phyloP scores from a whole-genome alignment of 208 protist genomes.

The Acanthamoeba lenticulata region DNA sequence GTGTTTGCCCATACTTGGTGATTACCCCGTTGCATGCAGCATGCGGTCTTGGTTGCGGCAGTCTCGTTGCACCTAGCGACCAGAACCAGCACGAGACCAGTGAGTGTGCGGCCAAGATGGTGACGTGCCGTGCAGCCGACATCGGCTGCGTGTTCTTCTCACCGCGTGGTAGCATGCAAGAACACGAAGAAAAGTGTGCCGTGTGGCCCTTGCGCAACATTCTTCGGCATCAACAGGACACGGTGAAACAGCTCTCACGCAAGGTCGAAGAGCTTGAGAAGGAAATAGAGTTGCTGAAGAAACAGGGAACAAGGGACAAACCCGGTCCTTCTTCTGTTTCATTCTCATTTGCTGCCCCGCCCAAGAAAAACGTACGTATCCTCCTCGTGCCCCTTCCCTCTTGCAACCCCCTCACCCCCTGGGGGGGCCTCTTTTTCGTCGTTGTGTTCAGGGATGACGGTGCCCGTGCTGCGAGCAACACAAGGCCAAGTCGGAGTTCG shows the following conservation, averaged over 20 bases:
- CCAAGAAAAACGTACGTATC: too few relatives aligned
- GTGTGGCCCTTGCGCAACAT: neutral
- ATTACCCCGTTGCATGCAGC: neutral
- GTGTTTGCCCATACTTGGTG: neutral
- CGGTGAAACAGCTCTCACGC: neutral
- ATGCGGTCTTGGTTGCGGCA: neutral
- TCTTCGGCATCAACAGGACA: neutral
- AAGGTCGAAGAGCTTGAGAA: too few relatives aligned
- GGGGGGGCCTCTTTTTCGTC: too few relatives aligned
- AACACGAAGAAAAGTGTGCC: neutral
- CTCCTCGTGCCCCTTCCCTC: too few relatives aligned
- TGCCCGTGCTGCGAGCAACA: too few relatives aligned
- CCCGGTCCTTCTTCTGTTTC: too few relatives aligned
- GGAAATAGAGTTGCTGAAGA: neutral
- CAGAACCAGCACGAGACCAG: neutral
- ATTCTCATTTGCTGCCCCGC: too few relatives aligned
- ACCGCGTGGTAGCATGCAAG: neutral
- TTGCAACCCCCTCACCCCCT: too few relatives aligned
- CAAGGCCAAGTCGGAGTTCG: too few relatives aligned
- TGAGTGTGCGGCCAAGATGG: neutral
- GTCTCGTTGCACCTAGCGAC: neutral
- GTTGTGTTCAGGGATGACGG: too few relatives aligned
- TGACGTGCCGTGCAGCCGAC: neutral
- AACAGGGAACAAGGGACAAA: neutral
- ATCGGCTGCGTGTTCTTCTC: neutral